Base-by-base conservation (phyloP, 805 yeast genomes). In the Starmerella gropengiesseri region DNA sequence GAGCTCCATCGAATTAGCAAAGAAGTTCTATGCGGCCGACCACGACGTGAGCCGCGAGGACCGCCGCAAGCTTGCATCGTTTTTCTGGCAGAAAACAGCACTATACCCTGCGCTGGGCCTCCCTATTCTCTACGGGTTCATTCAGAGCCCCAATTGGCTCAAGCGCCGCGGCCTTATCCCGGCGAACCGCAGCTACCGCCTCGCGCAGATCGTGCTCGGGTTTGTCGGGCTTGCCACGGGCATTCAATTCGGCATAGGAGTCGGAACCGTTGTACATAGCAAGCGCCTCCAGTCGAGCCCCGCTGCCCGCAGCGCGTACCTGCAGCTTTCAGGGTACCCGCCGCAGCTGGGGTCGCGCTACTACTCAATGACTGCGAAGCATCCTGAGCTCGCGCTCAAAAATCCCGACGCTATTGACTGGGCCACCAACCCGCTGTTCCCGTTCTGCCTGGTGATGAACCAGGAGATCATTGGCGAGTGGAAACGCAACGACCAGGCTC, bases 301-400 rank as follows among this genome's bases (percentile, higher is more conserved):
- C 16, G 29, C 48, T 5, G 48, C 45, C 2, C 31, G 18, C 12
- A 28, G 36, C 12, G 50, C 51, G 12, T 54, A 53, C 43, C 16
- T 17, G 13, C 28, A 35, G 14, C 38, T 54, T 31, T 45, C 48
- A 21, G 36, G n/a, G 27, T 44, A 44, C 23, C 55, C 55, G 5
- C 49, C 58, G 2, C 56, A 54, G 13, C 32, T 54, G 13, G 56
- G 56, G 14, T 16, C 48, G 30, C 49, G 49, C 9, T 54, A 54
- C 49, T 54, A 44, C 33, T 17, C 40, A 5, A 30, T 50, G 42
- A 50, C 55, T 3, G 48, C 53, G 5, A 21, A 30, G 31, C 33
- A 38, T 28, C 53, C 53, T 9, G 40, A 45, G 12, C 40, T 50
- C 17, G 48, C 45, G n/a, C 40, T 54, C 46, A 27, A 39, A 29